Base-by-base conservation (phyloP, 2,329 filamentous ascomycete species). In the Epichloe bromicola region DNA sequence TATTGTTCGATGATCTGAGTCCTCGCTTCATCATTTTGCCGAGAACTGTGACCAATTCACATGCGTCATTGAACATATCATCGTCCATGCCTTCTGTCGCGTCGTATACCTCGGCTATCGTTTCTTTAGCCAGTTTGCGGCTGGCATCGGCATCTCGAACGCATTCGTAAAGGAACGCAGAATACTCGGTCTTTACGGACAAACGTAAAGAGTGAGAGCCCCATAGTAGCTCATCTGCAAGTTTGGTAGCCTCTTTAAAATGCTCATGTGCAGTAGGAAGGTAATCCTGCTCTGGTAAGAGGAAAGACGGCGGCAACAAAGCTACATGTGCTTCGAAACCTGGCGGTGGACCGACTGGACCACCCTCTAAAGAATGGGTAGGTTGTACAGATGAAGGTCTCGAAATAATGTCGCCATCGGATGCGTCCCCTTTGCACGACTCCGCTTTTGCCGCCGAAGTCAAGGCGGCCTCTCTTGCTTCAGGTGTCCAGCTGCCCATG, bases 81-180 rank as follows among this genome's bases (percentile, higher is more conserved):
- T 97, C 90, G 53, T 94, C 88, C 81, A 97, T 91, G 19, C 87
- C 88, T 66, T 96, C 90, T 49, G 85, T 82, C 1, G 89, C 88
- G 52, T 89, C 85, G 63, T 96, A 96, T 1, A 96, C 91, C 59
- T 95, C 88, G 41, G 86, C 78, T 54, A 97, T 93, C 3, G 90
- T 88, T 38, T 83, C 77, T 60, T 87, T 85, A 11, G 93, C 91
- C 14, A 96, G 67, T 50, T 79, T 78, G 34, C 90, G 78, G 48
- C 88, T 89, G 37, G 74, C 80, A 20, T 90, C 83, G 45, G 79
- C 74, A 59, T 97, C 89, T 63, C 93, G 88, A 2, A 88, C 75
- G 61, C 91, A 97, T 63, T 97, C 93, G 72, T 91, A 96, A 1
- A 96, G 72, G 64, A 96, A 98, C 0, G 90, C 90, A 14, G 86